These are phyloP conservation scores for Sporothrix brunneoviolacea DNA, from an alignment of 2,329 filamentous ascomycete genomes.

Conservation along the genomic window DNA sequence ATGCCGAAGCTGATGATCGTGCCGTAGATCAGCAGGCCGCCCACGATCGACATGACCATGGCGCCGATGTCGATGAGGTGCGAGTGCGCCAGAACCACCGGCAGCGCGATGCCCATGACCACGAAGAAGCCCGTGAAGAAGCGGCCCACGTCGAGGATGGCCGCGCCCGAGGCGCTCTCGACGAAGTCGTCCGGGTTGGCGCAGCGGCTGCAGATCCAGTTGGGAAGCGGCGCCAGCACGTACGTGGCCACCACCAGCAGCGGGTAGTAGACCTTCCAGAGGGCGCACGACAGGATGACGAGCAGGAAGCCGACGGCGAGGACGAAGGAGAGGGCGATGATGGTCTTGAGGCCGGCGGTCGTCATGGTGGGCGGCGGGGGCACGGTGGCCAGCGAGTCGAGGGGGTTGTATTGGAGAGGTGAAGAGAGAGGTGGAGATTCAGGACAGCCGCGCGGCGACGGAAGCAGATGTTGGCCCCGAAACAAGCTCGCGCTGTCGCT, in stretches of 20 bases:
- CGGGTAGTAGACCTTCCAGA: slow-evolving; percentile 92
- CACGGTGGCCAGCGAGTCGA: not conserved
- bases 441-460: no score
- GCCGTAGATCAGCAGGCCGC: slow-evolving; percentile 90
- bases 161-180: slow-evolving; percentile 71
- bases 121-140: slow-evolving; percentile 95
- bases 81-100: slow-evolving; percentile 80
- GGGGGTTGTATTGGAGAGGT: not conserved
- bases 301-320: slow-evolving; percentile 98
- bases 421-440: not conserved
- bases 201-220: slow-evolving; percentile 89
- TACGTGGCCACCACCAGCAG: slow-evolving; percentile 95
- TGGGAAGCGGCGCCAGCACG: slow-evolving; percentile 85
- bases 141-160: slow-evolving; percentile 83
- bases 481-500: no score
- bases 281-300: slow-evolving; percentile 93
- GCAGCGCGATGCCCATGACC: slow-evolving; percentile 92
- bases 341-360: slow-evolving; percentile 93
- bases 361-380: slow-evolving; percentile 40
- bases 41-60: slow-evolving; percentile 91
- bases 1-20: slow-evolving; percentile 97
- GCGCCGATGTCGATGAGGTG: slow-evolving; percentile 74
- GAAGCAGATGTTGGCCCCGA: no score
- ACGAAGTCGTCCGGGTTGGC: slow-evolving; percentile 95
- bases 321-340: slow-evolving; percentile 97